Percentiles rank a stretch among this genome's conserved stretches.
Evolutionary conservation across 139 green algal genomes (phyloP).

Genomic region (Astrephomene gubernaculifera): DNA sequence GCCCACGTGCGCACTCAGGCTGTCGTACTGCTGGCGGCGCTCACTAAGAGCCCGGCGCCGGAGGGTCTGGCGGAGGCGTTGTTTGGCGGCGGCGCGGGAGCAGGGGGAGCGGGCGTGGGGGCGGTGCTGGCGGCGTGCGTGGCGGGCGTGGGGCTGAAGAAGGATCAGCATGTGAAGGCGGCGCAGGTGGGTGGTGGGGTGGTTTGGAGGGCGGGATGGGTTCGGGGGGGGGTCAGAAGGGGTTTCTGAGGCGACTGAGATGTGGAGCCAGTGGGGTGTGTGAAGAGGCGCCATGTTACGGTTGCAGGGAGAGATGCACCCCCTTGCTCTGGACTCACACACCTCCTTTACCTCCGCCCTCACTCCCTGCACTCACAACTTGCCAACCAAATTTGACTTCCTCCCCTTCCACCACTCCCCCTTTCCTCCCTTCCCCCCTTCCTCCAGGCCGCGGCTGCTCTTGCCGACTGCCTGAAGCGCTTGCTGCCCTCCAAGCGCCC

Average conservation of each 20-base stretch:
- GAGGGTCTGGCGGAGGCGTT: slow-evolving; percentile 32
- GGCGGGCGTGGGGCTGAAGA: slow-evolving; percentile 41
- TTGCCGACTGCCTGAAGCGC: slow-evolving; percentile 41
- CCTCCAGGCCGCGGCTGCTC: slow-evolving; percentile 1
- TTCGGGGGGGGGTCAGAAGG: background rate
- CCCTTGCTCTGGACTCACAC: no score
- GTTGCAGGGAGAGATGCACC: no score
- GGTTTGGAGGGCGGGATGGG: background rate
- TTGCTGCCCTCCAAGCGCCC: slow-evolving; percentile 47
- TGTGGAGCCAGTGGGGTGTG: no score
- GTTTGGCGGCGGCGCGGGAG: background rate
- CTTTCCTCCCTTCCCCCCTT: no score
- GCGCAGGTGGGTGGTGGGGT: slow-evolving; percentile 28
- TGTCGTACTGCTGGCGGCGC: slow-evolving; percentile 45
- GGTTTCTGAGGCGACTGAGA: no score
- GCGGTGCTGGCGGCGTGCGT: slow-evolving; percentile 35
- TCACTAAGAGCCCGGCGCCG: background rate
- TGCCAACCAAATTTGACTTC: no score
- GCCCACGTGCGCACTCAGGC: slow-evolving; percentile 45
- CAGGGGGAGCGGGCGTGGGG: slow-evolving; percentile 2
- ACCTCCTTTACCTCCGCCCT: no score
- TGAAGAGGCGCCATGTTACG: no score
- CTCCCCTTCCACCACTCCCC: no score
- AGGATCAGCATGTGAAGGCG: slow-evolving; percentile 39
- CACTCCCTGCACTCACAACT: no score